phyloP scores from a whole-genome alignment of 2,329 filamentous ascomycete genomes.

The Microdochium nivale region DNA sequence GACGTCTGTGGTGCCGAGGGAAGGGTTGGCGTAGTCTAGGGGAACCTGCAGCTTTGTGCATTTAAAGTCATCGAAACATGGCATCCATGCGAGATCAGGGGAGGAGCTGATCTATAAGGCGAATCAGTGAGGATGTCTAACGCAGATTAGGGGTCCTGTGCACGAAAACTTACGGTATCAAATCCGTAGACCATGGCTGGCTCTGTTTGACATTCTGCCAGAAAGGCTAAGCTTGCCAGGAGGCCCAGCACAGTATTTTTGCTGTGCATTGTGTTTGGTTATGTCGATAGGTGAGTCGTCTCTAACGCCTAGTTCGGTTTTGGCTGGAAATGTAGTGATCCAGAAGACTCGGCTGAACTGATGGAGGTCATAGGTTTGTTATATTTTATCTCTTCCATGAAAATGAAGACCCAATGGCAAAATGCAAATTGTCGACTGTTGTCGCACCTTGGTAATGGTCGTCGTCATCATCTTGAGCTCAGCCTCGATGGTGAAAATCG shows the following conservation, averaged over 20 bases:
- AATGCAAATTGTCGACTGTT: too few relatives aligned
- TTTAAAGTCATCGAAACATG: constrained; percentile 20
- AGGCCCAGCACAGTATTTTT: constrained; percentile 8
- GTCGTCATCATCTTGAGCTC: too few relatives aligned
- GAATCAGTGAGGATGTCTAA: constrained; percentile 1
- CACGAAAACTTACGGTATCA: constrained; percentile 4
- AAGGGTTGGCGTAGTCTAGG: constrained; percentile 17
- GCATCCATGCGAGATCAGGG: constrained; percentile 19
- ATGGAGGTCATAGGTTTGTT: too few relatives aligned
- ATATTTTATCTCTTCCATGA: too few relatives aligned
- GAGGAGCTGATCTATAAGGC: constrained; percentile 19
- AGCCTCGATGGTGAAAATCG: too few relatives aligned
- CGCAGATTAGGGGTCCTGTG: neutral
- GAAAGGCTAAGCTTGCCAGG: constrained; percentile 12
- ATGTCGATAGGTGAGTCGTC: constrained; percentile 4
- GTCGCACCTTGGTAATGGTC: too few relatives aligned
- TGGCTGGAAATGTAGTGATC: too few relatives aligned
- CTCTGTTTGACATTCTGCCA: constrained; percentile 7
- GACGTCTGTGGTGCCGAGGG: constrained; percentile 16
- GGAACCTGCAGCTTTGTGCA: constrained; percentile 20
- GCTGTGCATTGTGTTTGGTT: too few relatives aligned
- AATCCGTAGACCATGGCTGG: constrained; percentile 13
- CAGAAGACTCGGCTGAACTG: too few relatives aligned
- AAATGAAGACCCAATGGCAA: too few relatives aligned
- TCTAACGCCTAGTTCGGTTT: too few relatives aligned